Base-by-base conservation (phyloP, 1,139 yeast species). In the Saccharomycopsis hybrid region DNA sequence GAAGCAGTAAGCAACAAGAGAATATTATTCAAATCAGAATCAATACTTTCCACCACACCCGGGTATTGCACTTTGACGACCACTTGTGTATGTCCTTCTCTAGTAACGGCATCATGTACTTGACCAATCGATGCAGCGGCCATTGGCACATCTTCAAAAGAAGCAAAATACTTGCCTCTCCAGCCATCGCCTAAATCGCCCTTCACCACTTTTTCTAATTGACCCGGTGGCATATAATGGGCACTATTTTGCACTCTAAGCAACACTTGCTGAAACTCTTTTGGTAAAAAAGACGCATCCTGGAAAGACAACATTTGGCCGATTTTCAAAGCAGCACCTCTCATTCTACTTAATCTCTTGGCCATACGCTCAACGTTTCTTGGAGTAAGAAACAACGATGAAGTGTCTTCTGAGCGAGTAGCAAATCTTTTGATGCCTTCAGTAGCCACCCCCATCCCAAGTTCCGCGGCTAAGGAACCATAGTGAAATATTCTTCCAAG, bases 41-140 rank as follows among this genome's bases (percentile, higher is more conserved):
- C 97, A 59, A 92, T 94, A 9, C 95, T 83, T 56, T 85, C 81
- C 27, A 85, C 94, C 9, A 92, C 97, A n/a, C 98, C 98, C 0
- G 99, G 99, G 61, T 92, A 92, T 65, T 92, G 99, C 3, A 92
- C 89, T 63, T 92, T 92, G 11, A 92, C 95, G 11, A 95, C 98
- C 31, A 90, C 96, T 33, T 79, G 78, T n/a, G 77, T 68, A 55
- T 78, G 76, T 33, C 77, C 79, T 36, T 65, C 65, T 8, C 67
- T 72, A 25, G 95, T 73, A 8, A 78, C 82, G 1, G 96, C 98
- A 44, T 74, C 75, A 66, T 92, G 98, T 2, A 92, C 98, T 66
- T 92, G 97, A 2, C 98, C 97, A 59, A 92, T 92, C 3, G 96
- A 87, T 1, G 98, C 98, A 2, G 98, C 97, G 0, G 98, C 98